Conservation (phyloP, 2,329 filamentous ascomycete species). For the Fonsecaea erecta region DNA sequence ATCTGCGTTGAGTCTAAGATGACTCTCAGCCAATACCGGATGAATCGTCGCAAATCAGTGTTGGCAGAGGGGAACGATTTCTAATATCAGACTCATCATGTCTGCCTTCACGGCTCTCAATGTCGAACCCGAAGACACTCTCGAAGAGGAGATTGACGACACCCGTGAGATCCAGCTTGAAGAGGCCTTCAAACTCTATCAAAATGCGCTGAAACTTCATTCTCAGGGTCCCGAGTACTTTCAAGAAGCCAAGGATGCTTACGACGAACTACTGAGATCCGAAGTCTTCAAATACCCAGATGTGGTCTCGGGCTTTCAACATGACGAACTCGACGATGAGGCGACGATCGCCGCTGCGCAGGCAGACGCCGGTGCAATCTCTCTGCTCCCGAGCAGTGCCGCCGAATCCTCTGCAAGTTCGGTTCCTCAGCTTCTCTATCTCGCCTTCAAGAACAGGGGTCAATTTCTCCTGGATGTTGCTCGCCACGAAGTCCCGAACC, state of each 20-base stretch:
- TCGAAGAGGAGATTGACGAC: slow-evolving; percentile 90
- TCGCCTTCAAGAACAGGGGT: slow-evolving; percentile 94
- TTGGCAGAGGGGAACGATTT: neutral
- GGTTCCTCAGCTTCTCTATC: slow-evolving; percentile 84
- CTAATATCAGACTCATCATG: slow-evolving; percentile 25
- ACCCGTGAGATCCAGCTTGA: slow-evolving; percentile 97
- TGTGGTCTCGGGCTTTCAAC: slow-evolving; percentile 80
- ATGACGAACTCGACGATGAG: slow-evolving; percentile 58
- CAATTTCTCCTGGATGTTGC: slow-evolving; percentile 84
- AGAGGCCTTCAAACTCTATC: slow-evolving; percentile 92
- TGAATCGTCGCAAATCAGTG: slow-evolving; percentile 1
- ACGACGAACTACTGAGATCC: slow-evolving; percentile 81
- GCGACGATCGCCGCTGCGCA: slow-evolving; percentile 18
- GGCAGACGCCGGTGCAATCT: slow-evolving; percentile 37
- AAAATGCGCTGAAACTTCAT: slow-evolving; percentile 87
- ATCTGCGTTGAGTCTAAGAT: neutral
- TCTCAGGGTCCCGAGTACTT: slow-evolving; percentile 80
- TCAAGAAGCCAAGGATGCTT: slow-evolving; percentile 76
- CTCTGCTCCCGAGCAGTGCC: slow-evolving; percentile 60
- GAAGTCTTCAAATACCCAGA: slow-evolving; percentile 95
- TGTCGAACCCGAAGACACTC: slow-evolving; percentile 86
- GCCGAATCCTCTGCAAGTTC: slow-evolving; percentile 78
- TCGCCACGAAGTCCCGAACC: slow-evolving; percentile 54
- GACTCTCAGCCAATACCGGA: neutral
- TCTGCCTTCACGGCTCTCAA: slow-evolving; percentile 57